Evolutionary conservation across 2,329 filamentous ascomycete species (phyloP).

Genomic region (Balansia obtecta): DNA sequence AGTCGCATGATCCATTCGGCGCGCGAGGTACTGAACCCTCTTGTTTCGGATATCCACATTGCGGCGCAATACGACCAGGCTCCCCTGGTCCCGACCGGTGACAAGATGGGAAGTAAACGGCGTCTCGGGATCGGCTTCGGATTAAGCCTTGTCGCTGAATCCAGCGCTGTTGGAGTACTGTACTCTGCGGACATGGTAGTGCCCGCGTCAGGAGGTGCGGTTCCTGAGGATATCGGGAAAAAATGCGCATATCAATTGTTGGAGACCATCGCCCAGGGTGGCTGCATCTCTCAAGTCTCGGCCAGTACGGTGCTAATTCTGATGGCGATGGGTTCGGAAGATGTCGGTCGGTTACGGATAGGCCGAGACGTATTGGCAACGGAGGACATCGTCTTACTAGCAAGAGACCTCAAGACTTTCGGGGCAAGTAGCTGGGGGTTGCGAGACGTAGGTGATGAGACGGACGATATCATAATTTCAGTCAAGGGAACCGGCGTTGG

Average conservation of each 20-base stretch:
- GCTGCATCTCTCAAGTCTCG: constrained; percentile 64
- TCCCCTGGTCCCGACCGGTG: constrained; percentile 40
- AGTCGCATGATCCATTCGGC: constrained; percentile 89
- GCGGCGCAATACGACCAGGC: constrained; percentile 66
- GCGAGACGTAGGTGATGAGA: constrained; percentile 56
- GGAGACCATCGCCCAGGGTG: constrained; percentile 69
- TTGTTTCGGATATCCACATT: constrained; percentile 83
- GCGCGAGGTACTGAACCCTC: constrained; percentile 71
- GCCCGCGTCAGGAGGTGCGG: constrained; percentile 65
- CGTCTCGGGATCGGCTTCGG: constrained; percentile 84
- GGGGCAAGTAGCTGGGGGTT: constrained; percentile 86
- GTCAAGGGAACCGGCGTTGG: constrained; percentile 89
- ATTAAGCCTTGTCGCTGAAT: constrained; percentile 80
- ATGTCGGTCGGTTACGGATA: constrained; percentile 76
- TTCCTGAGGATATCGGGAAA: constrained; percentile 84
- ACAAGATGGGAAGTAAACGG: constrained; percentile 42
- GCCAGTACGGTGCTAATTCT: constrained; percentile 66
- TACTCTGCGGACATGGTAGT: constrained; percentile 77
- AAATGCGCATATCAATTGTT: constrained; percentile 81
- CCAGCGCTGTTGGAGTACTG: constrained; percentile 64
- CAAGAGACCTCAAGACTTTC: constrained; percentile 77
- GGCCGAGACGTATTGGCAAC: constrained; percentile 71
- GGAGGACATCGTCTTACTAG: constrained; percentile 68
- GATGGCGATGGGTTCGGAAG: constrained; percentile 97
- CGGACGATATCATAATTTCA: constrained; percentile 68